phyloP scores from a whole-genome alignment of 208 protist genomes.

The Sergeia podlipaevii region DNA sequence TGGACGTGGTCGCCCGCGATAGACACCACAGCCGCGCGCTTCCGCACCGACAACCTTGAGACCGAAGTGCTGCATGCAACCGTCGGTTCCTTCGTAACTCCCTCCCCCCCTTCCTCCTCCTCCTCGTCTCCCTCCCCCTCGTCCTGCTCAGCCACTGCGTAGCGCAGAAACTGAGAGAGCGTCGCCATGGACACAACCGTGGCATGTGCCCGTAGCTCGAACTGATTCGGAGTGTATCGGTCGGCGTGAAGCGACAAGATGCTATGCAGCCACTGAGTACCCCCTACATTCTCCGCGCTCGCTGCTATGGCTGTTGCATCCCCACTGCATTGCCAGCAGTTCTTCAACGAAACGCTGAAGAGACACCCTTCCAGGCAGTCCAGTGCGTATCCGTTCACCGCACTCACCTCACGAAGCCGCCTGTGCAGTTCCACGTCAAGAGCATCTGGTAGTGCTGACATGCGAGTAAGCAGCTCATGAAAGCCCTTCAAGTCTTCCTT shows the following conservation, averaged over 20 bases:
- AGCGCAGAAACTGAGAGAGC: background rate
- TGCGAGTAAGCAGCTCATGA: constrained; percentile 33
- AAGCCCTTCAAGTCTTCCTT: constrained; percentile 36
- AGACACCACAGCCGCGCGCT: no score
- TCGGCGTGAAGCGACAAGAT: constrained; percentile 37
- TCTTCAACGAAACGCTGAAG: constrained; percentile 59
- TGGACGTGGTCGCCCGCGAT: no score
- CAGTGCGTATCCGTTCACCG: constrained; percentile 58
- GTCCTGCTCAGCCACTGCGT: background rate
- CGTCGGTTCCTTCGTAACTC: no score
- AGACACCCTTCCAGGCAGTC: constrained; percentile 43
- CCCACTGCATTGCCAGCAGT: no score
- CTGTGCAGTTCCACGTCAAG: constrained; percentile 51
- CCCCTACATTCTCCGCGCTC: background rate
- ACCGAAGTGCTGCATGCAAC: no score
- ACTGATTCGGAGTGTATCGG: background rate
- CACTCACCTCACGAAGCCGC: constrained; percentile 50
- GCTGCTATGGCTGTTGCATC: constrained; percentile 15
- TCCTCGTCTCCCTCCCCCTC: no score
- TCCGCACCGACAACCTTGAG: no score
- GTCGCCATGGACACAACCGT: background rate
- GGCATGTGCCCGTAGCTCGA: background rate
- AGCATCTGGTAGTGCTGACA: constrained; percentile 34
- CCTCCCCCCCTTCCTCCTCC: no score
- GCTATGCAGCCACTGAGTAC: constrained; percentile 64